A percentile compares a stretch with the other conserved stretches of the same genome.
These are phyloP conservation scores for Alternaria ventricosa DNA, from an alignment of 2,329 filamentous ascomycete genomes.

Conservation along the genomic window DNA sequence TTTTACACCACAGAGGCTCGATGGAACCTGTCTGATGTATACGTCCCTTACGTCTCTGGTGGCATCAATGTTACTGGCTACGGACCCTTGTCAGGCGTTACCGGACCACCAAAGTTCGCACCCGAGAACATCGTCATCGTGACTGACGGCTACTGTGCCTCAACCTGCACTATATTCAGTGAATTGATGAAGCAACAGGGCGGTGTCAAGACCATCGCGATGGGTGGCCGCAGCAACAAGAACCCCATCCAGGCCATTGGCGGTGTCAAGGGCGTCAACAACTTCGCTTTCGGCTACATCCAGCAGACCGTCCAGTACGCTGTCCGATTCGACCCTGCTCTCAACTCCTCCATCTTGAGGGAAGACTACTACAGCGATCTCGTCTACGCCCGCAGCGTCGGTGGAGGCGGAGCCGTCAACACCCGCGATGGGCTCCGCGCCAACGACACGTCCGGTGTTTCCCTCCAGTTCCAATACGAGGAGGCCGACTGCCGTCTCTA, in stretches of 20 bases:
- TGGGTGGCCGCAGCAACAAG: constrained; percentile 57
- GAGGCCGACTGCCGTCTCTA: constrained; percentile 49
- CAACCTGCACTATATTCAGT: constrained; percentile 64
- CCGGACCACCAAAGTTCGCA: constrained; percentile 57
- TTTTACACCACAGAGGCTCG: constrained; percentile 41
- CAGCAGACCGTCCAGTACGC: constrained; percentile 32
- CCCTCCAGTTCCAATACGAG: constrained; percentile 51
- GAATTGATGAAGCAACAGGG: constrained; percentile 62
- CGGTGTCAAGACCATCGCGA: constrained; percentile 60
- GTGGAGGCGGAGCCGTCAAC: constrained; percentile 38
- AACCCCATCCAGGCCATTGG: constrained; percentile 62
- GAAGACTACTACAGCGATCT: constrained; percentile 35
- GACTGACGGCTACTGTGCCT: constrained; percentile 66
- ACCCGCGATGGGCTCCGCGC: constrained; percentile 43
- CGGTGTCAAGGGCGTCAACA: constrained; percentile 59
- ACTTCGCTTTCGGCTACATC: constrained; percentile 44
- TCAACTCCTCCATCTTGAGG: constrained; percentile 35
- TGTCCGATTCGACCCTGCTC: constrained; percentile 27
- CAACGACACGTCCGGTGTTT: constrained; percentile 40
- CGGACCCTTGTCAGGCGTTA: constrained; percentile 51
- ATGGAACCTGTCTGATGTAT: constrained; percentile 48
- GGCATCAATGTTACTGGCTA: constrained; percentile 48
- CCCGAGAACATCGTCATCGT: constrained; percentile 60
- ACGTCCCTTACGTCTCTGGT: constrained; percentile 36
- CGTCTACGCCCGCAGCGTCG: constrained; percentile 29